Percentiles rank a stretch among this genome's conserved stretches.
These are phyloP conservation scores for Leonotis leonurus DNA, from an alignment of 257 asterid species.

Conservation along the genomic window DNA sequence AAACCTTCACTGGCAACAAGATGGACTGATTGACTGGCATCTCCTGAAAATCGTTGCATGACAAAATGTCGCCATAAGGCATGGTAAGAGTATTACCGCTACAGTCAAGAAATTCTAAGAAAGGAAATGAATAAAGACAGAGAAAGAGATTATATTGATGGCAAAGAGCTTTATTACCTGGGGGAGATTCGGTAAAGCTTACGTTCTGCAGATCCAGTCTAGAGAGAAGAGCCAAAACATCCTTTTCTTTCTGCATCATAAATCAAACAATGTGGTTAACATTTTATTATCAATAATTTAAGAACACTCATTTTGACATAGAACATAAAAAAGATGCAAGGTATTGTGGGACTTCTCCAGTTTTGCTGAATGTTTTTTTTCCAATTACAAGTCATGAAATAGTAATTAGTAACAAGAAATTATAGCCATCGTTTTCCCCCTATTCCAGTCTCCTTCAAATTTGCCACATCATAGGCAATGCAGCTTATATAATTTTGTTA, in stretches of 20 bases:
- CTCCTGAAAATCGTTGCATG: conserved; percentile 46
- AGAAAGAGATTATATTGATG: not conserved
- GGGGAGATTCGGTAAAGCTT: conserved; percentile 52
- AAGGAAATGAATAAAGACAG: not conserved
- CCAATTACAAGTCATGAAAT: not conserved
- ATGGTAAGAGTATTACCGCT: not conserved
- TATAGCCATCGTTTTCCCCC: not conserved
- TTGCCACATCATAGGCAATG: not conserved
- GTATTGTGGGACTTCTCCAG: not conserved
- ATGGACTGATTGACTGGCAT: conserved; percentile 78
- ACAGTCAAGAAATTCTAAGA: not conserved
- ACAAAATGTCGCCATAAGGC: not conserved
- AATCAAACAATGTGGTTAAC: conserved; percentile 3
- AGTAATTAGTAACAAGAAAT: not conserved
- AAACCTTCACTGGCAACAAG: conserved; percentile 89
- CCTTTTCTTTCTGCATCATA: conserved; percentile 67
- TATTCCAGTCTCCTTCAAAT: not conserved
- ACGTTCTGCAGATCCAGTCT: conserved; percentile 70
- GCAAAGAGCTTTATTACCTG: conserved; percentile 39
- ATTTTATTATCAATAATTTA: not conserved
- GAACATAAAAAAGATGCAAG: not conserved
- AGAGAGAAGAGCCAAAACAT: conserved; percentile 84
- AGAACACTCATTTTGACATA: not conserved
- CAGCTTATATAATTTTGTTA: not conserved
- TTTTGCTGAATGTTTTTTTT: not conserved